Evolutionary conservation across 1,139 yeast species (phyloP).

Genomic region (Geotrichum histeridarum): DNA sequence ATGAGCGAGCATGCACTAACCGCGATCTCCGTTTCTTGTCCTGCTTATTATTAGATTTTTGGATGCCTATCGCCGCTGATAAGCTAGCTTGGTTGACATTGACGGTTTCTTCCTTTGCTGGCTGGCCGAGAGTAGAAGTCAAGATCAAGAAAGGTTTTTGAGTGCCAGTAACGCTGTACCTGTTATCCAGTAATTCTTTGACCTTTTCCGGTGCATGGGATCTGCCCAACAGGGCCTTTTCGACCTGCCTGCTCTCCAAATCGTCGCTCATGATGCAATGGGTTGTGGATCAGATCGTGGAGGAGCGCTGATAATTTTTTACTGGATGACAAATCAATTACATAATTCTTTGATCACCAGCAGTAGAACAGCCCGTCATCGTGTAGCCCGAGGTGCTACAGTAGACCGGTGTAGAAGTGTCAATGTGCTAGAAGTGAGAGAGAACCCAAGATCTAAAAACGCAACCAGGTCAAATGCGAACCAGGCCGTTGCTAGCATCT

Average conservation of each 20-base stretch:
- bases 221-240: slow-evolving; percentile 49
- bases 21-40: slow-evolving; percentile 1
- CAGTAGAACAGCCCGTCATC: too few relatives aligned
- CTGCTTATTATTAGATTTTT: slow-evolving; percentile 2
- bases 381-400: too few relatives aligned
- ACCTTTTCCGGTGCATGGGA: slow-evolving; percentile 43
- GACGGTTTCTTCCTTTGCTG: slow-evolving; percentile 1
- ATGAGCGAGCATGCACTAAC: slow-evolving; percentile 12
- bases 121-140: slow-evolving; percentile 41
- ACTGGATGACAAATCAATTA: too few relatives aligned
- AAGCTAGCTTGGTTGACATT: slow-evolving; percentile 22
- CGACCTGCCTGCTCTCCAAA: slow-evolving; percentile 35
- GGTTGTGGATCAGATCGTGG: too few relatives aligned
- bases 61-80: slow-evolving; percentile 21
- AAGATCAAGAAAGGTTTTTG: slow-evolving; percentile 56
- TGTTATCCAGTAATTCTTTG: slow-evolving; percentile 47
- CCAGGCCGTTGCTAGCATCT: too few relatives aligned
- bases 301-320: too few relatives aligned
- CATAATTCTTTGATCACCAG: too few relatives aligned
- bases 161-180: slow-evolving; percentile 54
- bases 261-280: too few relatives aligned
- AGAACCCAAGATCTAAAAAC: too few relatives aligned
- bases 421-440: too few relatives aligned
- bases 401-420: too few relatives aligned
- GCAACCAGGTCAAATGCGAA: too few relatives aligned